Evolutionary conservation across 2,329 filamentous ascomycete species (phyloP), one percentile per base, ranked within the genome.

Genomic region (Cryphonectria japonica): DNA sequence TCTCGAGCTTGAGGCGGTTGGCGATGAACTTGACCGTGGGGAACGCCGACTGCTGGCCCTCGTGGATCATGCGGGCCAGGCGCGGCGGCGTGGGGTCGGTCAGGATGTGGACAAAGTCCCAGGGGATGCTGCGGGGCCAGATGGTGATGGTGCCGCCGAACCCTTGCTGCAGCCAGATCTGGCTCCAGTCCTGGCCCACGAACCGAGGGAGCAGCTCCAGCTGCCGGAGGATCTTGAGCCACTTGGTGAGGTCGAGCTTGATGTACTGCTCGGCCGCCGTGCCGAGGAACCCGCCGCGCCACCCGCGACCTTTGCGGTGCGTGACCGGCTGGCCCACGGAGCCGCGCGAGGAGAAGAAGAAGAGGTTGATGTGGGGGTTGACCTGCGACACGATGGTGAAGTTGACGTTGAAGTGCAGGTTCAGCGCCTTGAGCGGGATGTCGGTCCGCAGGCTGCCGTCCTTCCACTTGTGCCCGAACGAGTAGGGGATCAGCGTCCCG

Each of bases 381-480:
- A 98, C 95, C 82, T 94, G 88, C 75, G 86, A 87, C 76, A 91
- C 96, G 74, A 99, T 95, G 74, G 93, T 95, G 81, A 98, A 99
- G 79, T 97, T 98, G 80, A 98, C 96, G 80, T 98, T 98, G 85
- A 99, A 99, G 78, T 98, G 94, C 0, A 97, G 86, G 79, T 99
- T 98, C 67, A 99, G 86, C 1, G 95, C 92, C 81, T 95, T 96
- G 77, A 99, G 89, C 0, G 96, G 96, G 39, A 99, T 98, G 78
- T 99, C 96, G 0, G 96, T 99, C 52, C 96, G 89, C 69, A 99
- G 83, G 75, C 92, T 96, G 68, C 96, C 96, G 79, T 99, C 96
- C 81, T 99, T 99, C 96, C 96, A 99, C 82, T 98, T 98, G 84
- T 98, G 95, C 0, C 96, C 96, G 78, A 99, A 99, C 0, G 93